Evolutionary conservation across 2,329 filamentous ascomycete species (phyloP), one percentile per base, ranked within the genome.

Genomic region (Fusarium pilosicola): DNA sequence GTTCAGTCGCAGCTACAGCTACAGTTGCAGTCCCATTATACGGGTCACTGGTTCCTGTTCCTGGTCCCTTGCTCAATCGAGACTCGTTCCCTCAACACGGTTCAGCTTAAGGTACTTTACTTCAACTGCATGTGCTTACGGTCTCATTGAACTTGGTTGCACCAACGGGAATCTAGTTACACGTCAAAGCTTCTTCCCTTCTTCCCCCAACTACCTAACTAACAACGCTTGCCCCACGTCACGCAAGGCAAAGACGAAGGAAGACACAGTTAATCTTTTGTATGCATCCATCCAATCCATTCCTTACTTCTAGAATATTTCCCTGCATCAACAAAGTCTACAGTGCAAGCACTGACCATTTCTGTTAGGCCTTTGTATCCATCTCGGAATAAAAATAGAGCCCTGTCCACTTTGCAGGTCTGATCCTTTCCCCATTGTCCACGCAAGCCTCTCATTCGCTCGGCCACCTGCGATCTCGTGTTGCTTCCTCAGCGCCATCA

Each of bases 101-200:
- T 32, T 30, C 30, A n/a, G 30, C 32, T 34, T 39, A 30, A 30
- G 30, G 30, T 30, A 46, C 52, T 62, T 62, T 26, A 15, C 32
- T 26, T 36, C 49, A 54, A 39, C 51, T n/a, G 20, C 51, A 28
- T 54, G 24, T 39, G 34, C 69, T 57, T 54, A 72, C 38, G 36
- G 30, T 30, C 36, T 41, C 56, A 41, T 54, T 58, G 48, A 48
- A 65, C 62, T 55, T 55, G 61, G 74, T 71, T 73, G 59, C 69
- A 74, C 68, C 65, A 66, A 34, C 54, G 42, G 41, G 36, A 41
- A 60, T 48, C 24, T 49, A 32, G 57, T n/a, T n/a, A n/a, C n/a
- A 60, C 52, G 73, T 74, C 76, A 70, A 76, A 78, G 76, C 76
- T 77, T 77, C 70, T 67, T 46, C 45, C 42, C 26, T 54, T 56